Base-by-base conservation (phyloP, 106 monocot genomes). In the Acanthochlamys bracteata region DNA sequence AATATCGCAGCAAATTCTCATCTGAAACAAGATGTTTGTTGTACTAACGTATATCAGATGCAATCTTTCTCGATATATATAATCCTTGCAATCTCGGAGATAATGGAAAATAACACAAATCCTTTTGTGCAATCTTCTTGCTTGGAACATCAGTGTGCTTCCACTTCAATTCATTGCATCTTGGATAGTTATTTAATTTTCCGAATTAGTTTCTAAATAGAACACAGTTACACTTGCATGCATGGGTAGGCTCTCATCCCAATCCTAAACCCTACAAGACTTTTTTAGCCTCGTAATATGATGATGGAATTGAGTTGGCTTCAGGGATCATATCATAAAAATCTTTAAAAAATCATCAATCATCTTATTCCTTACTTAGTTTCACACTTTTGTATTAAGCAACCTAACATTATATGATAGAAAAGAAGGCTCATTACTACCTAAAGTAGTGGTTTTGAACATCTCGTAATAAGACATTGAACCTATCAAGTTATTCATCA, bases 51-150 rank as follows among this genome's bases (percentile, higher is more conserved):
- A 66, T 66, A 47, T 66, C 51, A 25, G 16, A 14, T 24, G 46
- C 47, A 12, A 16, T 66, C n/a, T 66, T 16, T 40, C 51, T 66
- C 15, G 66, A 47, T n/a, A 33, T 33, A 66, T 66, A 66, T 22
- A 47, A 52, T n/a, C 66, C 22, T 15, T 66, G 20, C 11, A 66
- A 24, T 52, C 66, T 47, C 13, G 42, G 19, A 15, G 11, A 51
- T 0, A 66, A 21, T 24, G 66, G 47, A 53, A 66, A 66, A 24
- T 51, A 66, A 21, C 11, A 49, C 4, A 65, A 14, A 14, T 47
- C 21, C 14, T 65, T 65, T 24, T 25, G 19, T 21, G 65, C 22
- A 49, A 46, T 15, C 20, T 49, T 49, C 10, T 51, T 49, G 7
- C 13, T 25, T 49, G 12, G 2, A 12, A 49, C 56, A 57, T 57